Evolutionary conservation across 164 flowering plant genomes (phyloP), one percentile per base, ranked within the genome.

Genomic region (Aristolochia contorta): DNA sequence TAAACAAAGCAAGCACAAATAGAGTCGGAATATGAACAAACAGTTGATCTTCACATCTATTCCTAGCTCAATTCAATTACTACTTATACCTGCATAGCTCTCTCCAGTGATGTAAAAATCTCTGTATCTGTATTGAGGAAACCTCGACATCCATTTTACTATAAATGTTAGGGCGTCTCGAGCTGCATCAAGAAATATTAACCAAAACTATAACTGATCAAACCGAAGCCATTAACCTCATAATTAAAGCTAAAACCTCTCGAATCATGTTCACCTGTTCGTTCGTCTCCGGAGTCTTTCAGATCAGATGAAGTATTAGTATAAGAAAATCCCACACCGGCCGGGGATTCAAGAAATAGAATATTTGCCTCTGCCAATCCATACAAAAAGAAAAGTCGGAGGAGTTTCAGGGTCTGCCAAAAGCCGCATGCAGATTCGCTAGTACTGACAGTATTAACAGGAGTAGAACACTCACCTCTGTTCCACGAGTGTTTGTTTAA

Each of bases 281-380:
- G 77, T 56, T 72, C 57, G 65, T 89, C 98, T 7, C 98, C 96
- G 0, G 87, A 67, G 47, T 83, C 77, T 58, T 66, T 65, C 3
- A 87, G 84, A 67, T 92, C 71, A 7, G 85, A 79, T 74, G 78
- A 81, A 6, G 83, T 78, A 57, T 92, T 92, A 27, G 95, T 80
- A 72, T 87, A 89, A 0, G 98, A 92, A 72, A 80, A 92, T 48
- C 96, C 98, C 25, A 92, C 96, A 0, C 96, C 98, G 25, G 86
- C 93, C 2, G 98, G 98, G 2, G 98, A 85, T 71, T 91, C 98
- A 5, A 91, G 85, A 65, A 91, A 92, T 9, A 92, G 80, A 62
- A 92, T 47, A 70, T 89, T 92, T 62, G 96, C 95, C 60, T 67
- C 96, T 92, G 80, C 4, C 21, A 30, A 20, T 24, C 14, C 7